Conservation (phyloP, 305 asterid species). For the Fraxinus baroniana region DNA sequence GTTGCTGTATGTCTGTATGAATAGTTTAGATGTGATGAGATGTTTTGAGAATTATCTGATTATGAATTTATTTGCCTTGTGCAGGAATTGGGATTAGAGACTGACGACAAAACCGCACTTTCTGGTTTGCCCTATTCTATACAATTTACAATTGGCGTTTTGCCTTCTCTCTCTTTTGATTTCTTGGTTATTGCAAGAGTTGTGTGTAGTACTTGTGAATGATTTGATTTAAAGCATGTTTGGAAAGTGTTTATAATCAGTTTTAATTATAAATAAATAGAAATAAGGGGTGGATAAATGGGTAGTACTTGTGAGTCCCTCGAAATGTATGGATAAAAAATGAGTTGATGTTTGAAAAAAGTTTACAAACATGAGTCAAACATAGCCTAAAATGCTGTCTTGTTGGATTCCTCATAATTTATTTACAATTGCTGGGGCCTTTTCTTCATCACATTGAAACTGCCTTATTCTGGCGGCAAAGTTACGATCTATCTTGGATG, state of each 20-base stretch:
- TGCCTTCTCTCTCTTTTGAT: conserved; percentile 19
- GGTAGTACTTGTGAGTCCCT: background rate
- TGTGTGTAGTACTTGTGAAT: background rate
- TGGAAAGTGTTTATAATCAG: background rate
- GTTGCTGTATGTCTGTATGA: conserved; percentile 9
- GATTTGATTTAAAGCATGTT: background rate
- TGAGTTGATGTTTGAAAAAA: background rate
- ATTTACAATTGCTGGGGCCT: background rate
- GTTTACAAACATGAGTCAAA: background rate
- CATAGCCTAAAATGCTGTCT: background rate
- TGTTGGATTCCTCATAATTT: background rate
- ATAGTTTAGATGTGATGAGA: conserved; percentile 17
- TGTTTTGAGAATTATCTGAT: conserved; percentile 14
- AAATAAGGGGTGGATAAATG: background rate
- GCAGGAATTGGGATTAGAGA: conserved; percentile 96
- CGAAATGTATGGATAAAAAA: background rate
- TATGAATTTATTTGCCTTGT: conserved; percentile 21
- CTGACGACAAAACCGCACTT: conserved; percentile 98
- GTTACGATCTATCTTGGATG: no score
- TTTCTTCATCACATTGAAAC: background rate
- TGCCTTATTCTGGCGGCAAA: no score
- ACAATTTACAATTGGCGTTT: conserved; percentile 8
- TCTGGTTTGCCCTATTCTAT: conserved; percentile 56
- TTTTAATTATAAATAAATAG: background rate
- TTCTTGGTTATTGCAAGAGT: background rate